Evolutionary conservation across 2,329 filamentous ascomycete species (phyloP), one percentile per base, ranked within the genome.

Genomic region (Taxawa tesnikishii): DNA sequence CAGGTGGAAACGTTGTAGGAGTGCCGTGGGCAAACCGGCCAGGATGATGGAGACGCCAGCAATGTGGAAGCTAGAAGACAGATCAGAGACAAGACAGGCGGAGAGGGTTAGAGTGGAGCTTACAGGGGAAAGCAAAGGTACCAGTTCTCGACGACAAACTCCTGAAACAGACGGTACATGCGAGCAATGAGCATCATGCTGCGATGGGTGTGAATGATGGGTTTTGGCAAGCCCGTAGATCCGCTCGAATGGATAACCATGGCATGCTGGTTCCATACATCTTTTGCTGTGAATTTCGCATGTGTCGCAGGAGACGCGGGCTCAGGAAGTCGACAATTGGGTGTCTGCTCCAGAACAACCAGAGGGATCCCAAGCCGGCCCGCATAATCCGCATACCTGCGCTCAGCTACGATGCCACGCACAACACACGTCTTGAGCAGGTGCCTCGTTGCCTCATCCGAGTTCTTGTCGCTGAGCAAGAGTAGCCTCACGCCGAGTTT

Each of bases 221-320:
- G 70, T 38, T 76, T 77, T 0, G 73, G 73, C 0, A 75, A 50
- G 0, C 73, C 72, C 0, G 73, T 75, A 0, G 67, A 72, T 3
- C 73, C 71, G 15, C 55, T 59, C 1, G 60, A 63, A 40, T 65
- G 61, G 9, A 66, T 59, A 28, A 58, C 62, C 50, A 50, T 49
- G 6, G 44, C 37, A 27, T 51, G 51, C 14, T 47, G 39, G 15
- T 52, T 46, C 50, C 50, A 54, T 12, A 47, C 36, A 40, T 54
- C 42, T 21, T 50, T 44, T 27, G 46, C 41, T 21, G n/a, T n/a
- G n/a, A n/a, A n/a, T n/a, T n/a, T n/a, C n/a, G n/a, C n/a, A n/a
- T n/a, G n/a, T n/a, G n/a, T n/a, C n/a, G n/a, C n/a, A n/a, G n/a
- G n/a, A n/a, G n/a, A n/a, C n/a, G n/a, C n/a, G n/a, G n/a, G n/a